phyloP scores from a whole-genome alignment of 2,329 filamentous ascomycete species.

The Xenoacremonium recifei region DNA sequence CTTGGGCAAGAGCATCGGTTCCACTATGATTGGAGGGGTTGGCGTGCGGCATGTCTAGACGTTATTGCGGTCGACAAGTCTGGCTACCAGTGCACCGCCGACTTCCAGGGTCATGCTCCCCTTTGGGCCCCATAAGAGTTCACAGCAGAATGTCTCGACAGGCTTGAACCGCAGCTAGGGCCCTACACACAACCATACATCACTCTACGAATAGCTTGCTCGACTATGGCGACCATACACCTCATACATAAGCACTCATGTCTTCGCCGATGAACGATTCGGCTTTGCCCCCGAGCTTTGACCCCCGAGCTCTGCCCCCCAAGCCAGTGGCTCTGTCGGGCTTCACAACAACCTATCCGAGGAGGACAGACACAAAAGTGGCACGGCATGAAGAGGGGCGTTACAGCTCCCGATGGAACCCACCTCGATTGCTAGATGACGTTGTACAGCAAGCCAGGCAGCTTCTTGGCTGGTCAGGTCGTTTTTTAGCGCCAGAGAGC shows the following conservation, averaged over 20 bases:
- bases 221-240: too few relatives aligned
- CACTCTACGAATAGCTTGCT: too few relatives aligned
- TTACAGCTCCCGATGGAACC: not conserved
- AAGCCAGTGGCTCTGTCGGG: too few relatives aligned
- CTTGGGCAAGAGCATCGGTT: conserved; percentile 21
- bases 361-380: conserved; percentile 5
- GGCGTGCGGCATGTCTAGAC: conserved; percentile 22
- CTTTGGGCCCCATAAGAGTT: conserved; percentile 17
- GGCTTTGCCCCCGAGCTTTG: too few relatives aligned
- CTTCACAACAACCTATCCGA: too few relatives aligned
- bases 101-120: conserved; percentile 17
- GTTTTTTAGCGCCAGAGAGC: conserved; percentile 9
- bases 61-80: conserved; percentile 17
- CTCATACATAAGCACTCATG: too few relatives aligned
- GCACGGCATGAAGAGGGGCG: conserved; percentile 10
- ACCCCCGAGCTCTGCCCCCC: too few relatives aligned
- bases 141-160: too few relatives aligned
- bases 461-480: conserved; percentile 13
- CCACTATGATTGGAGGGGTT: conserved; percentile 27
- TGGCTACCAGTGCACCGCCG: conserved; percentile 17
- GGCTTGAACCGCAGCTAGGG: too few relatives aligned
- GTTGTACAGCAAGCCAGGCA: conserved; percentile 12
- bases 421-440: conserved; percentile 12
- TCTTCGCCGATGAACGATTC: too few relatives aligned
- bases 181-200: too few relatives aligned